Percentiles rank a stretch among this genome's conserved stretches.
Evolutionary conservation across 2,329 filamentous ascomycete genomes (phyloP).

Genomic region (Aspergillus piperis): DNA sequence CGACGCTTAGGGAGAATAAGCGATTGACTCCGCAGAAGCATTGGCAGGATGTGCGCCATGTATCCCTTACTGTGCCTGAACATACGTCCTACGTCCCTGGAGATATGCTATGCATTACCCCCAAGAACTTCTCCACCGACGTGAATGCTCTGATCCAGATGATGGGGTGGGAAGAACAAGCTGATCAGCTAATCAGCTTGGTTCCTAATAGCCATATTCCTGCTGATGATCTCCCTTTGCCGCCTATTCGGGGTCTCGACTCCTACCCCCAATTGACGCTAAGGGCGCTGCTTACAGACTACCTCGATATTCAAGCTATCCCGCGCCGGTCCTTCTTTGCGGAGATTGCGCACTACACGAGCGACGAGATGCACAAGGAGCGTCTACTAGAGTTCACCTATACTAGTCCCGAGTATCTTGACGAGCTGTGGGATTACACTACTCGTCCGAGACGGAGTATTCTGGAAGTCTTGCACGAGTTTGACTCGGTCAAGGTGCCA

Average conservation of each 20-base stretch:
- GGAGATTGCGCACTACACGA: slow-evolving; percentile 72
- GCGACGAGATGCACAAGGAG: slow-evolving; percentile 71
- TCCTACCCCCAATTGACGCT: slow-evolving; percentile 58
- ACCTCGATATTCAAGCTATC: slow-evolving; percentile 86
- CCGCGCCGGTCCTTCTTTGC: slow-evolving; percentile 85
- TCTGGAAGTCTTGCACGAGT: slow-evolving; percentile 88
- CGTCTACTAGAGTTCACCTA: slow-evolving; percentile 86
- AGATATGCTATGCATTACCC: slow-evolving; percentile 77
- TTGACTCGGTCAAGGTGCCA: slow-evolving; percentile 79
- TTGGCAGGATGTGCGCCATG: slow-evolving; percentile 89
- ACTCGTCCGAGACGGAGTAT: slow-evolving; percentile 87
- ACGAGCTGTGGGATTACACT: slow-evolving; percentile 96
- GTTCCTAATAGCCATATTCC: slow-evolving; percentile 30
- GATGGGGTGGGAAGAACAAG: slow-evolving; percentile 75
- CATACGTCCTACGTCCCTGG: slow-evolving; percentile 64
- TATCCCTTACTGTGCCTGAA: slow-evolving; percentile 59
- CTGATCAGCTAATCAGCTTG: slow-evolving; percentile 68
- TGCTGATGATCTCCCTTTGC: slow-evolving; percentile 27
- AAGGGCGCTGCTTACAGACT: slow-evolving; percentile 73
- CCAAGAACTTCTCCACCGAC: slow-evolving; percentile 81
- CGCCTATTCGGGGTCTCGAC: slow-evolving; percentile 39
- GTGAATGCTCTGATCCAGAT: slow-evolving; percentile 75
- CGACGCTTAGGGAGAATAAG: slow-evolving; percentile 64
- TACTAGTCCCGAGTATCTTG: slow-evolving; percentile 72
- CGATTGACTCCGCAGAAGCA: slow-evolving; percentile 74